These are phyloP conservation scores for Ascochyta koolunga DNA, from an alignment of 2,329 filamentous ascomycete genomes.

Conservation along the genomic window DNA sequence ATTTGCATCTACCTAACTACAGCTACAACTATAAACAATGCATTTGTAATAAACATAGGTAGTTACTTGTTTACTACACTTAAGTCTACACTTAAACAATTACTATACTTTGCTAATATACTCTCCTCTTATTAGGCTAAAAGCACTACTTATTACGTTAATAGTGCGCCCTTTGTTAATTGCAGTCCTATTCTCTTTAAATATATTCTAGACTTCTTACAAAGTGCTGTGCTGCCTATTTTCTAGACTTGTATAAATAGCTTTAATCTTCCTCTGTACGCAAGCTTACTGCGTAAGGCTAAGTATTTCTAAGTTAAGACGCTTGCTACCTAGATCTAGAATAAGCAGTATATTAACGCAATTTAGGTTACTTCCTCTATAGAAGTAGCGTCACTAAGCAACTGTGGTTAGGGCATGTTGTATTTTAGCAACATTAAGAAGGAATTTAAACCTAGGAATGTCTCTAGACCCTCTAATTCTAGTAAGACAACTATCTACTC, in stretches of 20 bases:
- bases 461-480: conserved; percentile 4
- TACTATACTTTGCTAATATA: conserved; percentile 2
- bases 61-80: conserved; percentile 7
- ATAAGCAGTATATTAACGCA: conserved; percentile 8
- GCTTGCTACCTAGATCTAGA: conserved; percentile 7
- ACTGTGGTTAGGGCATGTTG: conserved; percentile 6
- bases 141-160: conserved; percentile 6
- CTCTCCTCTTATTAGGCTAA: conserved; percentile 3
- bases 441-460: conserved; percentile 9
- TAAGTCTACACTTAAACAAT: conserved; percentile 10
- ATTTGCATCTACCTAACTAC: not conserved
- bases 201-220: conserved; percentile 14
- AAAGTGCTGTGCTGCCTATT: conserved; percentile 6
- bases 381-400: conserved; percentile 6
- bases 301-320: conserved; percentile 10
- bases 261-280: conserved; percentile 10
- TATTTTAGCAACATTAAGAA: conserved; percentile 5
- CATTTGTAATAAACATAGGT: conserved; percentile 9
- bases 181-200: conserved; percentile 8
- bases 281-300: conserved; percentile 7
- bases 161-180: conserved; percentile 7
- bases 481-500: conserved; percentile 4
- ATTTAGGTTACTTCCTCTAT: conserved; percentile 6
- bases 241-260: conserved; percentile 9
- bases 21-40: conserved; percentile 5